These are phyloP conservation scores for Asterochloris sp. DNA, from an alignment of 139 green algal genomes.

Conservation along the genomic window DNA sequence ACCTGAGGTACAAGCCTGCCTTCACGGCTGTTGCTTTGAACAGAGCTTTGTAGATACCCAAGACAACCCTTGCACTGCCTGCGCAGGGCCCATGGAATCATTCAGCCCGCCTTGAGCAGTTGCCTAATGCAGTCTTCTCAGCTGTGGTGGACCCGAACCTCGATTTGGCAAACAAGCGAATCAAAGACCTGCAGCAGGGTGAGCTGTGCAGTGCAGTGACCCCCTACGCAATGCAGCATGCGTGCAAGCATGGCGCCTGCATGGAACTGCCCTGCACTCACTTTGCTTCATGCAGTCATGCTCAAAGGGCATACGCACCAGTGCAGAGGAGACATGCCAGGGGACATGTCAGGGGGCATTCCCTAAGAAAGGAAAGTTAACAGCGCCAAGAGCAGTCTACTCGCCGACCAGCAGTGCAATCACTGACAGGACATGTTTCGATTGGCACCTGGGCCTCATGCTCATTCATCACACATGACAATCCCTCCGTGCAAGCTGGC, in stretches of 20 bases:
- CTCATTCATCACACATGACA: no score
- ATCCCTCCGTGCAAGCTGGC: not conserved
- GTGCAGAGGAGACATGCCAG: not conserved
- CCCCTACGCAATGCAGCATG: not conserved
- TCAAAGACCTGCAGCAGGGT: not conserved
- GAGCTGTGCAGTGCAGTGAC: not conserved
- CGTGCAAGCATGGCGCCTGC: not conserved
- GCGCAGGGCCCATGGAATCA: conserved; percentile 12
- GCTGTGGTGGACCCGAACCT: conserved; percentile 19
- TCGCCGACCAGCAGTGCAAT: no score
- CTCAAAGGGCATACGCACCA: not conserved
- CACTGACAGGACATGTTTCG: no score
- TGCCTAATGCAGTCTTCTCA: conserved; percentile 11
- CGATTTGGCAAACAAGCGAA: conserved; percentile 8
- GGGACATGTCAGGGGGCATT: not conserved
- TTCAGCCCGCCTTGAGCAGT: conserved; percentile 5
- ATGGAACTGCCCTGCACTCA: not conserved
- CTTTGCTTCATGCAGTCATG: no score
- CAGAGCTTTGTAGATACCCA: no score
- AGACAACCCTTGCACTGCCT: no score
- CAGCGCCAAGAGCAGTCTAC: no score
- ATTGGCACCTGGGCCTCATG: no score
- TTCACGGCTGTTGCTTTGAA: no score
- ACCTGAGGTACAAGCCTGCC: not conserved
- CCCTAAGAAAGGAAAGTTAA: not conserved